A percentile compares a stretch with the other conserved stretches of the same genome.
Conservation (phyloP, 345 rosid species). For the Populus deltoides region DNA sequence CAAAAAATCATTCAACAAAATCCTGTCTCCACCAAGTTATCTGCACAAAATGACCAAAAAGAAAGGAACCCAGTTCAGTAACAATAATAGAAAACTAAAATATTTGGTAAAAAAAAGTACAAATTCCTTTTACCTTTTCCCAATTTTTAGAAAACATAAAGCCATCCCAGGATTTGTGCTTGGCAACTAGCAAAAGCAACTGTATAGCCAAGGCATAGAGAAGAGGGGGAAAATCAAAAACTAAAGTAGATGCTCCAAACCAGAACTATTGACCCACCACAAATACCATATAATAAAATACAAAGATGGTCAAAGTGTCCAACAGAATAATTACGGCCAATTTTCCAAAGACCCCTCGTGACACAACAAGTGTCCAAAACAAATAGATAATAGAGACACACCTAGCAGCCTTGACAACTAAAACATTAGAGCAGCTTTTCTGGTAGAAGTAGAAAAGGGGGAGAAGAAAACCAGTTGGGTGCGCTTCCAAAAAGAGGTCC, state of each 20-base stretch:
- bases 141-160: not conserved
- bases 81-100: not conserved
- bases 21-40: slow-evolving; percentile 11
- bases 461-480: not conserved
- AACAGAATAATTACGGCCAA: not conserved
- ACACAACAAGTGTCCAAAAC: not conserved
- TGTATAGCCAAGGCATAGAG: not conserved
- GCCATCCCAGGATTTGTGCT: not conserved
- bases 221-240: not conserved
- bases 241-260: not conserved
- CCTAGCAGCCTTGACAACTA: not conserved
- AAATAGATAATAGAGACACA: not conserved
- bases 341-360: not conserved
- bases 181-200: not conserved
- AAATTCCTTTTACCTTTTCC: not conserved
- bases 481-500: not conserved
- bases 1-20: slow-evolving; percentile 43
- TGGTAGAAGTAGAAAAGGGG: not conserved
- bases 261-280: not conserved
- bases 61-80: not conserved
- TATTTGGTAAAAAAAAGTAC: not conserved
- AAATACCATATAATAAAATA: not conserved
- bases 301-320: not conserved
- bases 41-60: slow-evolving; percentile 13
- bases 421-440: not conserved